Percentiles rank a stretch among this genome's conserved stretches.
Evolutionary conservation across 2,329 filamentous ascomycete genomes (phyloP).

Genomic region (Penicillium brasilianum): DNA sequence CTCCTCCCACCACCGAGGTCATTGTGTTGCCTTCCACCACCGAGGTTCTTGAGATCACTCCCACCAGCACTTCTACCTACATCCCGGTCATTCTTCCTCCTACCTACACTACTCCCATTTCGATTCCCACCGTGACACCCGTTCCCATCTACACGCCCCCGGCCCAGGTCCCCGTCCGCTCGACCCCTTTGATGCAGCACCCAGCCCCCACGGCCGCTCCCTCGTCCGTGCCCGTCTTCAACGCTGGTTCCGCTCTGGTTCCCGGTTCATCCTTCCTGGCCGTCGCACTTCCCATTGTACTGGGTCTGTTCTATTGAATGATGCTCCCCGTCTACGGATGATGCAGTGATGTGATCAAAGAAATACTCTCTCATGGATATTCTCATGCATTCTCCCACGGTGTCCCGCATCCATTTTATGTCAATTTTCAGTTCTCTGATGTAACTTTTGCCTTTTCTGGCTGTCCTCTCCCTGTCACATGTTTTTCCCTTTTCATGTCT

Average conservation of each 20-base stretch:
- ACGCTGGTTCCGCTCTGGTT: conserved; percentile 26
- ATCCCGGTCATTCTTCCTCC: conserved; percentile 20
- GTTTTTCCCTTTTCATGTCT: conserved; percentile 19
- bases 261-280: conserved; percentile 23
- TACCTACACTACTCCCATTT: conserved; percentile 29
- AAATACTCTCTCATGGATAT: conserved; percentile 7
- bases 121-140: conserved; percentile 23
- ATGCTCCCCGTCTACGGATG: not conserved
- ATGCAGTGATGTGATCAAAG: conserved; percentile 13
- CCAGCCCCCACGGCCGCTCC: conserved; percentile 20
- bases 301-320: conserved; percentile 28
- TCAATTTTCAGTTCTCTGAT: conserved; percentile 8
- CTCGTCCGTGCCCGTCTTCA: conserved; percentile 21
- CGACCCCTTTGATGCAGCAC: conserved; percentile 27
- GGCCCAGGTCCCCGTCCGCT: conserved; percentile 18
- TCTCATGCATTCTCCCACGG: not conserved
- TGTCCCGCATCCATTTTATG: conserved; percentile 7
- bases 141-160: conserved; percentile 19
- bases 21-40: conserved; percentile 2
- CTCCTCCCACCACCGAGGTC: conserved; percentile 24
- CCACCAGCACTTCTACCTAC: conserved; percentile 23
- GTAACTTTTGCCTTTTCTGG: conserved; percentile 3
- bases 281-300: conserved; percentile 24
- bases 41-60: not conserved
- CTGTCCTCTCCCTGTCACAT: conserved; percentile 1